Evolutionary conservation across 768 basidiomycete genomes (phyloP).

Genomic region (Agrocybe praecox): DNA sequence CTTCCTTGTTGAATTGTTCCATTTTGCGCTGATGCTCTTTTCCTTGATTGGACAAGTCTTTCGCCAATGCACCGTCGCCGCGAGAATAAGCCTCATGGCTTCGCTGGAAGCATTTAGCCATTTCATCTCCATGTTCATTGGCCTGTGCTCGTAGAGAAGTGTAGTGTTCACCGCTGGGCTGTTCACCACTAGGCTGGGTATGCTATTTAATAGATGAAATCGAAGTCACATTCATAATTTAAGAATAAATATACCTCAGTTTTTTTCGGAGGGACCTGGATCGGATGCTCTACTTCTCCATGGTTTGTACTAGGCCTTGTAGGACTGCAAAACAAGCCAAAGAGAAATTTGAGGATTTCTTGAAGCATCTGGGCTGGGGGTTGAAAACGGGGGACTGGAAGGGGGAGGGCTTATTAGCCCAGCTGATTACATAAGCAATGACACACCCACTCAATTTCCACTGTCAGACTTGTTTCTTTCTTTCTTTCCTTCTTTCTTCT

Average conservation of each 20-base stretch:
- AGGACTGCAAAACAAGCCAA: constrained; percentile 28
- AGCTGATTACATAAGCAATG: constrained; percentile 1
- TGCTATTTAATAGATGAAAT: constrained; percentile 13
- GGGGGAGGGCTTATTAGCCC: not conserved
- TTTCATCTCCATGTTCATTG: constrained; percentile 75
- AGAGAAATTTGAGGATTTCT: constrained; percentile 30
- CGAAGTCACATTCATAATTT: too few relatives aligned
- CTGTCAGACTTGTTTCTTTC: constrained; percentile 3
- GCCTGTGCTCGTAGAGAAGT: constrained; percentile 72
- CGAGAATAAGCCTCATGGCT: constrained; percentile 75
- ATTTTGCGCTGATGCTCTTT: constrained; percentile 79
- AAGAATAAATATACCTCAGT: too few relatives aligned
- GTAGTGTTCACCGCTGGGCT: constrained; percentile 74
- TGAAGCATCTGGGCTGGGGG: constrained; percentile 21
- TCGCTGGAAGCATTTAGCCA: constrained; percentile 70
- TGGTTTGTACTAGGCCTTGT: not conserved
- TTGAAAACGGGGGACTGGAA: too few relatives aligned
- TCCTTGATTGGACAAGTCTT: constrained; percentile 79
- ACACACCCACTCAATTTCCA: not conserved
- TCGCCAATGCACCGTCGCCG: constrained; percentile 78
- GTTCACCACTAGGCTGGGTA: too few relatives aligned
- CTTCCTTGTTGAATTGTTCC: constrained; percentile 78
- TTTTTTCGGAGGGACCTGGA: too few relatives aligned
- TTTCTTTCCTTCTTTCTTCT: constrained; percentile 11
- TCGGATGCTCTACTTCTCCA: too few relatives aligned